phyloP scores from a whole-genome alignment of 306 rosid genomes.

The Dalbergia oliveri region DNA sequence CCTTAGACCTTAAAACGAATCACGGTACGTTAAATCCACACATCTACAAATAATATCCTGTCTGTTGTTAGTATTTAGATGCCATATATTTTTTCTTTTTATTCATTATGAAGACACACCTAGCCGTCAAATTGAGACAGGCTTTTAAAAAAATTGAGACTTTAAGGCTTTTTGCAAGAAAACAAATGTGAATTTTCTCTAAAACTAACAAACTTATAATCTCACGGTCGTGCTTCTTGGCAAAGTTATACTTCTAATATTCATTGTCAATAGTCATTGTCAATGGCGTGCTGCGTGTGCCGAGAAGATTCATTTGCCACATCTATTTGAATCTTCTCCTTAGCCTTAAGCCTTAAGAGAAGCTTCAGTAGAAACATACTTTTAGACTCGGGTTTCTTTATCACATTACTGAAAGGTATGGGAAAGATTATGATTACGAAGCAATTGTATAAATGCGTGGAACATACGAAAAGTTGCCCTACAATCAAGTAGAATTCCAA shows the following conservation, averaged over 20 bases:
- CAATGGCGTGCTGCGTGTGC: not conserved
- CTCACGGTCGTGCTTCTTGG: not conserved
- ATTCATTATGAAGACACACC: not conserved
- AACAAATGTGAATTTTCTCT: not conserved
- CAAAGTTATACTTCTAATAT: no score
- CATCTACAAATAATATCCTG: not conserved
- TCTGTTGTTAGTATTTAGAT: not conserved
- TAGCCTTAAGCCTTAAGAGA: not conserved
- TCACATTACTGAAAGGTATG: not conserved
- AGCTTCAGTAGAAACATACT: not conserved
- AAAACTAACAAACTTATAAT: not conserved
- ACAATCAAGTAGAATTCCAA: not conserved
- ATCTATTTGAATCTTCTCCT: not conserved
- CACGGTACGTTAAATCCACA: not conserved
- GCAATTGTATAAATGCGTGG: slow-evolving; percentile 31
- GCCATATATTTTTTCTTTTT: not conserved
- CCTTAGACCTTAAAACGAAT: not conserved
- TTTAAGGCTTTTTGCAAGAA: not conserved
- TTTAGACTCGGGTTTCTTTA: not conserved
- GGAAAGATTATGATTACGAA: not conserved
- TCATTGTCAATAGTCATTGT: not conserved
- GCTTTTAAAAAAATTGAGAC: not conserved
- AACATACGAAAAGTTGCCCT: slow-evolving; percentile 12
- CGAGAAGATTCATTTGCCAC: not conserved
- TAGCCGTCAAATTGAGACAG: not conserved